Evolutionary conservation across 129 eudicot genomes (phyloP), one percentile per base, ranked within the genome.

Genomic region (Centella asiatica): DNA sequence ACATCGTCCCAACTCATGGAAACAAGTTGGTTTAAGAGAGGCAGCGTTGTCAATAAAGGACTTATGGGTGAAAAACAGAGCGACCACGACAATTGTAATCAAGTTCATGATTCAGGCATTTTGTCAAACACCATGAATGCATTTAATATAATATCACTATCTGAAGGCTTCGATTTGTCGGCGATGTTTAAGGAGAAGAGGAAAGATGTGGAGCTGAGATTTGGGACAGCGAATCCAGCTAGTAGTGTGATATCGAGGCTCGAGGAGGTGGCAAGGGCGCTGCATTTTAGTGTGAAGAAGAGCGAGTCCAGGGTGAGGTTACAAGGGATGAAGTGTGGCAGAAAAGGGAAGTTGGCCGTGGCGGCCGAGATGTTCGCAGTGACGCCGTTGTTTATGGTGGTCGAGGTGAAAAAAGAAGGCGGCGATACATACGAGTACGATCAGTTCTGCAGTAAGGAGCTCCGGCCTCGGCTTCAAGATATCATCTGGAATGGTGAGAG

Each of bases 341-440:
- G 59, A 34, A 53, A 53, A 13, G 59, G 59, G 37, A 53, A 53
- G 59, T 53, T 53, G 33, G 37, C 59, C 2, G 59, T 53, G 33
- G 59, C 59, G 1, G 59, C 59, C 15, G 59, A 53, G 59, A 53
- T 53, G 59, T 53, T 53, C 27, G 58, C 58, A 4, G 58, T 53
- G 58, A 53, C 58, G 27, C 1, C 58, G 5, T n/a, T 34, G 32
- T 53, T 53, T 27, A 53, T 53, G 58, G 58, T 53, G 33, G 58
- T 53, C 15, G 37, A 53, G 37, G 32, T 53, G 15, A 53, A 31
- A 18, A 53, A 53, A 53, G 59, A 53, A 3, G 59, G 59, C 15
- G 59, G 59, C 15, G 59, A 53, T 27, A 53, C 59, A 25, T 27
- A 25, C 11, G 59, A 53, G 59, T 53, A 53, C 15, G 59, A 53